Evolutionary conservation across 352 stramenopile species (phyloP).

Genomic region (Globisporangium spinosum): DNA sequence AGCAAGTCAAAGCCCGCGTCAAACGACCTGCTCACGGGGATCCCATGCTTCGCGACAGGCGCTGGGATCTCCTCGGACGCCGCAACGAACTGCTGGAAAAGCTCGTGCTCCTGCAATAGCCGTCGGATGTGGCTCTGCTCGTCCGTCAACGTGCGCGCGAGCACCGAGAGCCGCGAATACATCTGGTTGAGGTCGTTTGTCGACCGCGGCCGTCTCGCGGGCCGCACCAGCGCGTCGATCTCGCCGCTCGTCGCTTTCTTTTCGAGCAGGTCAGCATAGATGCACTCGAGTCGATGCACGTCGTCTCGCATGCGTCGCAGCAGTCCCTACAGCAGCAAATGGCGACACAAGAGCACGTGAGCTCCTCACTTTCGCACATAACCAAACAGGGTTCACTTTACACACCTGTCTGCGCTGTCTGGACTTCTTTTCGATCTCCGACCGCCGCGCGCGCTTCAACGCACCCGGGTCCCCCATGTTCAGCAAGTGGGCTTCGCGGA

Average conservation of each 20-base stretch:
- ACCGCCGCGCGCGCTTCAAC: slow-evolving; percentile 18
- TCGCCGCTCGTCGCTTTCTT: slow-evolving; percentile 19
- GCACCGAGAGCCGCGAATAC: slow-evolving; percentile 32
- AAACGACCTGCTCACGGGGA: slow-evolving; percentile 39
- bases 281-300: slow-evolving; percentile 39
- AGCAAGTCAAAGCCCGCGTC: slow-evolving; percentile 19
- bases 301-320: slow-evolving; percentile 50
- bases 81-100: slow-evolving; percentile 29
- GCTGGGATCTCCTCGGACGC: neutral
- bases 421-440: slow-evolving; percentile 23
- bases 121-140: slow-evolving; percentile 35
- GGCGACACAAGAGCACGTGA: neutral
- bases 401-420: slow-evolving; percentile 28
- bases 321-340: slow-evolving; percentile 17
- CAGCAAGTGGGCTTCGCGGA: neutral
- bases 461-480: neutral
- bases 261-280: slow-evolving; percentile 33
- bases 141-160: slow-evolving; percentile 35
- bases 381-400: neutral
- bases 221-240: slow-evolving; percentile 11
- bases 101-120: slow-evolving; percentile 29
- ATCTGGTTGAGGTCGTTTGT: slow-evolving; percentile 16
- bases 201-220: slow-evolving; percentile 10
- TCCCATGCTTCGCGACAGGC: slow-evolving; percentile 16
- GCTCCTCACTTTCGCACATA: neutral